A percentile compares a stretch with the other conserved stretches of the same genome.
phyloP scores from a whole-genome alignment of 371 early-diverging fungal species.

The Lichtheimia ornata region DNA sequence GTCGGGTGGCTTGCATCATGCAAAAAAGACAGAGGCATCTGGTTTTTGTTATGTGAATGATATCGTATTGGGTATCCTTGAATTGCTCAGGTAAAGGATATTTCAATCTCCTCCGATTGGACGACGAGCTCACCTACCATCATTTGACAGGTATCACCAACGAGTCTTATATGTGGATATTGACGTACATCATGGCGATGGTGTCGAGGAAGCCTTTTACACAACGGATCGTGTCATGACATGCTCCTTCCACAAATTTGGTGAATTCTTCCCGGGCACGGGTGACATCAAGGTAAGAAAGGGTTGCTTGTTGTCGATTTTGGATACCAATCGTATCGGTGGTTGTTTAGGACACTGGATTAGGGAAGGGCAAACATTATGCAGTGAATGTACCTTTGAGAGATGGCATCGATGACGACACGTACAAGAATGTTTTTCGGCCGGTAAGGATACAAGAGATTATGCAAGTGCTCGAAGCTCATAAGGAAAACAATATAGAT shows the following conservation, averaged over 20 bases:
- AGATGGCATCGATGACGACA: slow-evolving; percentile 94
- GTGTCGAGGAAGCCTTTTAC: slow-evolving; percentile 98
- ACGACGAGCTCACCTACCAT: neutral
- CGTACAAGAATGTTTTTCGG: slow-evolving; percentile 77
- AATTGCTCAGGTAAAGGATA: slow-evolving; percentile 65
- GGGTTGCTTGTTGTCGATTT: too few relatives aligned
- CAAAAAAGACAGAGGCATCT: slow-evolving; percentile 90
- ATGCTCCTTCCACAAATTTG: slow-evolving; percentile 95
- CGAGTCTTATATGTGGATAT: slow-evolving; percentile 97
- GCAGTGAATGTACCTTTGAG: slow-evolving; percentile 94
- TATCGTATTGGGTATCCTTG: slow-evolving; percentile 92
- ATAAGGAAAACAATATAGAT: slow-evolving; percentile 7
- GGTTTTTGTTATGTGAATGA: slow-evolving; percentile 99
- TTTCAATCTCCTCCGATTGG: neutral
- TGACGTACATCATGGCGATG: slow-evolving; percentile 98
- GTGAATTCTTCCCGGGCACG: slow-evolving; percentile 97
- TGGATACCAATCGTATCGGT: neutral
- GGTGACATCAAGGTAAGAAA: slow-evolving; percentile 50
- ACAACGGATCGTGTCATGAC: slow-evolving; percentile 97
- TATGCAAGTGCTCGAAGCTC: neutral
- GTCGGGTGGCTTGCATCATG: slow-evolving; percentile 98
- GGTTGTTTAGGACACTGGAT: slow-evolving; percentile 59
- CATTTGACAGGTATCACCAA: slow-evolving; percentile 60
- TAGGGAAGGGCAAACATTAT: slow-evolving; percentile 73
- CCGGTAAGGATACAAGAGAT: slow-evolving; percentile 42